These are phyloP conservation scores for Ciborinia camelliae DNA, from an alignment of 2,329 filamentous ascomycete genomes.

Conservation along the genomic window DNA sequence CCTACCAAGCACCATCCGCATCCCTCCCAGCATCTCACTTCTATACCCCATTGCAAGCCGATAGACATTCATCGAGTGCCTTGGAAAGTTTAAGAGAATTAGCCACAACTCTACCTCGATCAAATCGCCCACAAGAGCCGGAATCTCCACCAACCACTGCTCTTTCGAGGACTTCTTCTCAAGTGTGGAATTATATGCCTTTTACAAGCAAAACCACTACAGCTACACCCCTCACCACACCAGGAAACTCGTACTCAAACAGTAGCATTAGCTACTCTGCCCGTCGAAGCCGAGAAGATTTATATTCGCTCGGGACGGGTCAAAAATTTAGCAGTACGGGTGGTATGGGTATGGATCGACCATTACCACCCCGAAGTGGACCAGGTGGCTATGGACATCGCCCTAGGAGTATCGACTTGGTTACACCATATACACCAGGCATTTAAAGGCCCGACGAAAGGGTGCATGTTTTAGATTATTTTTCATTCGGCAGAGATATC, in stretches of 20 bases:
- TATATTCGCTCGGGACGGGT: conserved; percentile 27
- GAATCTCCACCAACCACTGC: conserved; percentile 21
- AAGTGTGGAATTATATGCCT: conserved; percentile 36
- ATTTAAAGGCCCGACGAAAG: neutral
- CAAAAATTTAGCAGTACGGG: conserved; percentile 39
- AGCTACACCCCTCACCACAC: conserved; percentile 30
- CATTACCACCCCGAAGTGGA: conserved; percentile 51
- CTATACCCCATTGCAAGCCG: conserved; percentile 15
- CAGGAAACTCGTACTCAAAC: conserved; percentile 30
- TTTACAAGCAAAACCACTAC: conserved; percentile 29
- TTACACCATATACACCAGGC: conserved; percentile 46
- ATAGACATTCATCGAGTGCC: conserved; percentile 28
- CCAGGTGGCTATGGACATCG: conserved; percentile 51
- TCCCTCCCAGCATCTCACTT: conserved; percentile 38
- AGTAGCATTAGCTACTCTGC: conserved; percentile 22
- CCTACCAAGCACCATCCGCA: conserved; percentile 39
- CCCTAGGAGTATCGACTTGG: conserved; percentile 61
- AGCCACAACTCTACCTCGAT: conserved; percentile 32
- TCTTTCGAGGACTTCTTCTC: conserved; percentile 28
- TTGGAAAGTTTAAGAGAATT: conserved; percentile 32
- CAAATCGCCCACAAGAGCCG: conserved; percentile 15
- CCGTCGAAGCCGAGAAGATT: conserved; percentile 29
- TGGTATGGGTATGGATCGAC: conserved; percentile 48
- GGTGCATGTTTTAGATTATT: neutral
- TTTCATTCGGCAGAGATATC: neutral